Evolutionary conservation across 257 asterid genomes (phyloP).

Genomic region (Solanum tarapatanum): DNA sequence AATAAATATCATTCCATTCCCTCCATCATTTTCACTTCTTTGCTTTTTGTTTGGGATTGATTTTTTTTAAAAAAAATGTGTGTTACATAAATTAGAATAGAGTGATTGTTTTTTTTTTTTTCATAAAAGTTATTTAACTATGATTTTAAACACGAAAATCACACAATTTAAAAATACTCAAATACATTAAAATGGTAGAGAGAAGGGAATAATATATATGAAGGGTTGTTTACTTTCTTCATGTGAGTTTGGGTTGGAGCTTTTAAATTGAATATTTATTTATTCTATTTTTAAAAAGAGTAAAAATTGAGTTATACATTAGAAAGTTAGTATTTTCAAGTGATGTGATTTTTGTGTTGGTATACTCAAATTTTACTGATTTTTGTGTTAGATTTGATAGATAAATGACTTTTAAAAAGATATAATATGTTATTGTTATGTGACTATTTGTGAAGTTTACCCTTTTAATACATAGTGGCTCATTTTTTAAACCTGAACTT

Average conservation of each 20-base stretch:
- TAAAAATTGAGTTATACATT: not conserved
- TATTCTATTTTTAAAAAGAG: not conserved
- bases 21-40: not conserved
- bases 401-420: not conserved
- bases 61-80: not conserved
- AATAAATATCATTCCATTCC: not conserved
- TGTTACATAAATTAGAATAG: not conserved
- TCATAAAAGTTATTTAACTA: not conserved
- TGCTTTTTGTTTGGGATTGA: not conserved
- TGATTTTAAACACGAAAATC: not conserved
- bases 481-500: not conserved
- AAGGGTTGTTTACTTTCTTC: no score
- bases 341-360: not conserved
- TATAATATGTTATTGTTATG: no score
- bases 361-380: not conserved
- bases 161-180: not conserved
- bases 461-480: not conserved
- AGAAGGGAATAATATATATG: no score
- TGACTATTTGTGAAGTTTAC: no score
- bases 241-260: not conserved
- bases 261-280: not conserved
- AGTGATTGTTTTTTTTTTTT: no score
- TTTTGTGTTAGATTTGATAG: not conserved
- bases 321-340: not conserved
- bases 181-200: not conserved